Evolutionary conservation across 1,284 basidiomycete genomes (phyloP).

Genomic region (Trametes versicolor): DNA sequence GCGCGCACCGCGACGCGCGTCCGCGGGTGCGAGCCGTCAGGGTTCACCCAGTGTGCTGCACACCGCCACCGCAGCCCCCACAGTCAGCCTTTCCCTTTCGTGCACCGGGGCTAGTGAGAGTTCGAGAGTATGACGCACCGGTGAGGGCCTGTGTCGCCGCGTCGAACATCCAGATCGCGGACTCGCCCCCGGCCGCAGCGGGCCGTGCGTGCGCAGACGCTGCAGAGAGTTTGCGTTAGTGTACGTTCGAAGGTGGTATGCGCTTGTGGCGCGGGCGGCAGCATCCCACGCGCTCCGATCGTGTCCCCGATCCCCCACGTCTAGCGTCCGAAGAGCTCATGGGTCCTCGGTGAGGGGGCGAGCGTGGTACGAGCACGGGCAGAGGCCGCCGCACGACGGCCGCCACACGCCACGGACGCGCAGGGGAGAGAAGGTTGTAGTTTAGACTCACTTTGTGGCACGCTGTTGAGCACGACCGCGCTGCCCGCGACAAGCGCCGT

Average conservation of each 20-base stretch:
- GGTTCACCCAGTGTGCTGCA: slow-evolving; percentile 39
- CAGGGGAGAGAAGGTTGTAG: background rate
- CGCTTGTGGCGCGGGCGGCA: slow-evolving; percentile 8
- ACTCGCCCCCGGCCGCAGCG: slow-evolving; percentile 29
- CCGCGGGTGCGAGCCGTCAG: slow-evolving; percentile 31
- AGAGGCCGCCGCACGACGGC: background rate
- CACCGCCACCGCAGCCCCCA: background rate
- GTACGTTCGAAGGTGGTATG: background rate
- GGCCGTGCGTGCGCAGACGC: slow-evolving; percentile 31
- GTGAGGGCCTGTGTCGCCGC: slow-evolving; percentile 30
- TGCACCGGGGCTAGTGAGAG: too few relatives aligned
- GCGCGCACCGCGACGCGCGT: slow-evolving; percentile 32
- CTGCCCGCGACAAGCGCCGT: slow-evolving; percentile 7
- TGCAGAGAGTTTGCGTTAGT: slow-evolving; percentile 16
- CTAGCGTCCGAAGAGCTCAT: too few relatives aligned
- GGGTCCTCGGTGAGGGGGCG: too few relatives aligned
- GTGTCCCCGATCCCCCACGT: too few relatives aligned
- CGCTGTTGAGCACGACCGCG: slow-evolving; percentile 20
- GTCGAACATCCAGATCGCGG: slow-evolving; percentile 39
- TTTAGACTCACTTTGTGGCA: slow-evolving; percentile 25
- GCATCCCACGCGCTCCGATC: background rate
- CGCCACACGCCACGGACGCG: background rate
- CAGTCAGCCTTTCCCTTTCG: too few relatives aligned
- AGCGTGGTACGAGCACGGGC: background rate
- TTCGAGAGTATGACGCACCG: slow-evolving; percentile 27